Base-by-base conservation (phyloP, 768 basidiomycete genomes). In the Xanthoconium stramineum region DNA sequence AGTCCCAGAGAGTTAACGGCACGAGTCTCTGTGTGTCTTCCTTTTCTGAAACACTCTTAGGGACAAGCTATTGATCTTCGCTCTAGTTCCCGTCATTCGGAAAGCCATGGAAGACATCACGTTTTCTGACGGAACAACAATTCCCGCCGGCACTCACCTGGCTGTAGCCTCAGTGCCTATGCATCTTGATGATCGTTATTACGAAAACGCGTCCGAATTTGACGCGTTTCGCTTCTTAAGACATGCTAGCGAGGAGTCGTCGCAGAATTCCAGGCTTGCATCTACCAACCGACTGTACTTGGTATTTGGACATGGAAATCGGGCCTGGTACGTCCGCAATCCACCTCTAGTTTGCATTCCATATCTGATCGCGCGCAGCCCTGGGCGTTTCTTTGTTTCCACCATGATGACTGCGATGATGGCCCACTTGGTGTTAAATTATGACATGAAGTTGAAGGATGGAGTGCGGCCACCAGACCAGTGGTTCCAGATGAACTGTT, bases 301-400 rank as follows among this genome's bases (percentile, higher is more conserved):
- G 29, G 44, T 72, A 40, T 75, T 75, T 55, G 74, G 74, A 45
- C 66, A 66, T 14, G 73, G 74, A 8, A 57, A 56, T 37, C 72
- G 68, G 61, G 67, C 72, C 9, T 75, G 74, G 74, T 75, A 49
- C 49, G 73, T 65, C 37, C 43, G 47, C 43, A 10, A 55, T 14
- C 30, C 14, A 24, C 30, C 20, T 48, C 32, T 32, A 46, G 40
- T n/a, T 51, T 28, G 38, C 39, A 39, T 32, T 47, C 15, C 39
- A 17, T 19, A 39, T 36, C 53, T 63, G 40, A 63, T 53, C 10
- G 19, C 24, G 38, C 19, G 15, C 53, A 78, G 76, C 55, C 76
- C 77, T 5, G 77, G 78, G 5, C 70, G 78, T 11, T 77, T 76
- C 60, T 78, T 79, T 54, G 75, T 67, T 29, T 74, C 74, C 5